Evolutionary conservation across 148 eudicot genomes (phyloP).

Genomic region (Camellia sinensis): DNA sequence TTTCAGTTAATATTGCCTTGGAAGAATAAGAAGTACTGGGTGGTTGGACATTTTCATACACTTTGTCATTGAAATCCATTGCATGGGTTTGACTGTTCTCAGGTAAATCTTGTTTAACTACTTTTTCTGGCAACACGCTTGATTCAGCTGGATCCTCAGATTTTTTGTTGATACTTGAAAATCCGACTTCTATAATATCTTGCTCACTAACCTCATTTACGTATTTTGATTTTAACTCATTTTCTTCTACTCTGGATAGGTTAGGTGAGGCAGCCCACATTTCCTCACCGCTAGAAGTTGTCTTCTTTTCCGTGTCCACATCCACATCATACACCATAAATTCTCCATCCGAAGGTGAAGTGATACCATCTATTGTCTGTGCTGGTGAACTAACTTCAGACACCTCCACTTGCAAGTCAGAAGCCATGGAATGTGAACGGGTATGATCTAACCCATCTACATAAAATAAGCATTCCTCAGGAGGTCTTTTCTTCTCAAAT

Average conservation of each 20-base stretch:
- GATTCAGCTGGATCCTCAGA: conserved; percentile 2
- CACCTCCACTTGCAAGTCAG: conserved; percentile 86
- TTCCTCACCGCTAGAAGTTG: conserved; percentile 42
- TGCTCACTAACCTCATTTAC: conserved; percentile 29
- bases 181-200: conserved; percentile 27
- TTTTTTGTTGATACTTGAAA: conserved; percentile 16
- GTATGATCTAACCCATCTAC: conserved; percentile 25
- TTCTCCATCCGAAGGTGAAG: conserved; percentile 48
- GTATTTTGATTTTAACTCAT: conserved; percentile 33
- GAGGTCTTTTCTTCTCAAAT: conserved; percentile 25
- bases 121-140: conserved; percentile 1
- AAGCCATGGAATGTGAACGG: conserved; percentile 63
- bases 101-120: conserved; percentile 6
- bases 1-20: conserved; percentile 3
- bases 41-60: not conserved
- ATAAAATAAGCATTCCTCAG: conserved; percentile 41
- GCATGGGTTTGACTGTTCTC: conserved; percentile 3
- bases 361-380: conserved; percentile 27
- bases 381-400: conserved; percentile 65
- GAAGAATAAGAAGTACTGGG: not conserved
- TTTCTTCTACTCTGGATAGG: conserved; percentile 29
- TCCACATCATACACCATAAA: conserved; percentile 42
- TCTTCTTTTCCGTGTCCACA: conserved; percentile 48
- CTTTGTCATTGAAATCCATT: not conserved
- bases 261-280: conserved; percentile 43